Evolutionary conservation across 768 basidiomycete genomes (phyloP).

Genomic region (Boletus rex-veris): DNA sequence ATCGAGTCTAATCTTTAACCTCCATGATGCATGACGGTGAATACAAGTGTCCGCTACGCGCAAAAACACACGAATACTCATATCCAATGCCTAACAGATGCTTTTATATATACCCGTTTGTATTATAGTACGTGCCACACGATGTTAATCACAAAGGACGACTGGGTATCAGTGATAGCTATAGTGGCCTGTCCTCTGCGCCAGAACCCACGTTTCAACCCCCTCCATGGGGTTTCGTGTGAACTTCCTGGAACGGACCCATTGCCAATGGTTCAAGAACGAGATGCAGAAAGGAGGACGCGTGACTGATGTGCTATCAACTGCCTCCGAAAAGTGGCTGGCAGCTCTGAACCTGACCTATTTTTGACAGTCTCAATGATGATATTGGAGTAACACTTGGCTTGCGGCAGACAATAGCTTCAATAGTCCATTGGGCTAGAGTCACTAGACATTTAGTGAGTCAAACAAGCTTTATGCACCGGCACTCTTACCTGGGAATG

Average conservation of each 20-base stretch:
- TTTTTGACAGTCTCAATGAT: neutral
- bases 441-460: too few relatives aligned
- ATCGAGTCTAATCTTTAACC: constrained; percentile 6
- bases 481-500: too few relatives aligned
- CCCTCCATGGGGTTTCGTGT: too few relatives aligned
- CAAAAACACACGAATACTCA: neutral
- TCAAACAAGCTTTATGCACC: too few relatives aligned
- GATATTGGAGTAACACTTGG: too few relatives aligned
- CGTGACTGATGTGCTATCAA: neutral
- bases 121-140: neutral
- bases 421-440: too few relatives aligned
- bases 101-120: neutral
- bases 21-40: neutral
- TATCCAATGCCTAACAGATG: neutral
- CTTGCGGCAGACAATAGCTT: too few relatives aligned
- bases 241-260: too few relatives aligned
- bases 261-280: neutral
- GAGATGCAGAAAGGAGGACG: neutral
- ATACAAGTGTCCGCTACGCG: neutral
- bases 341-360: neutral
- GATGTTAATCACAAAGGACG: neutral
- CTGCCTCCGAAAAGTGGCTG: too few relatives aligned
- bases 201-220: too few relatives aligned
- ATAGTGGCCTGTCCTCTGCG: neutral
- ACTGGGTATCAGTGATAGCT: neutral